These are phyloP conservation scores for Helicocarpus griseus DNA, from an alignment of 2,329 filamentous ascomycete genomes.

Conservation along the genomic window DNA sequence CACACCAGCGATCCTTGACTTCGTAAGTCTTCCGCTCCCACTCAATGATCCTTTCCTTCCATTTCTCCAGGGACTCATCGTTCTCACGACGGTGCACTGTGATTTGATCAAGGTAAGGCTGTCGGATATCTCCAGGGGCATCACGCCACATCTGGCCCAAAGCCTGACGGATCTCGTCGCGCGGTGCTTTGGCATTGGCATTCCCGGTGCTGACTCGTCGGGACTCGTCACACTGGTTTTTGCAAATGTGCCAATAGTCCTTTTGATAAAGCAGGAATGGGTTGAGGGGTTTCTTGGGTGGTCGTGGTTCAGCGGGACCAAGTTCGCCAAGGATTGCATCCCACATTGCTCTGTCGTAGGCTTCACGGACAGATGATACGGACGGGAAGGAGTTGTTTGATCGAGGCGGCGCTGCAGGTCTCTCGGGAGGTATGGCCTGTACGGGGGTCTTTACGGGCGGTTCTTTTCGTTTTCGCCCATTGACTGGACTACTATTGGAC, in stretches of 20 bases:
- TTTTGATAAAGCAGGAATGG: slow-evolving; percentile 87
- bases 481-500: slow-evolving; percentile 14
- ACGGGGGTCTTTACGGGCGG: background rate
- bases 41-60: slow-evolving; percentile 58
- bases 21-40: slow-evolving; percentile 32
- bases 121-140: slow-evolving; percentile 57
- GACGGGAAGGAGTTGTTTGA: slow-evolving; percentile 12
- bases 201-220: slow-evolving; percentile 56
- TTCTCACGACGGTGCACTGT: slow-evolving; percentile 60
- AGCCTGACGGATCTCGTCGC: slow-evolving; percentile 70
- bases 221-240: slow-evolving; percentile 59
- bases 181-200: slow-evolving; percentile 55
- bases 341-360: slow-evolving; percentile 50
- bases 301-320: slow-evolving; percentile 65
- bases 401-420: slow-evolving; percentile 7
- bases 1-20: slow-evolving; percentile 33
- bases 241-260: slow-evolving; percentile 53
- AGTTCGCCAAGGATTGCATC: slow-evolving; percentile 50
- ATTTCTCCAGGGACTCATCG: slow-evolving; percentile 53
- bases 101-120: slow-evolving; percentile 68
- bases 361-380: slow-evolving; percentile 29
- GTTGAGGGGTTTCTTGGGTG: slow-evolving; percentile 65
- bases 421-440: background rate
- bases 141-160: slow-evolving; percentile 88
- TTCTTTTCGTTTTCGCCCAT: slow-evolving; percentile 19